phyloP scores from a whole-genome alignment of 2,329 filamentous ascomycete genomes.

The Monosporascus sp. region DNA sequence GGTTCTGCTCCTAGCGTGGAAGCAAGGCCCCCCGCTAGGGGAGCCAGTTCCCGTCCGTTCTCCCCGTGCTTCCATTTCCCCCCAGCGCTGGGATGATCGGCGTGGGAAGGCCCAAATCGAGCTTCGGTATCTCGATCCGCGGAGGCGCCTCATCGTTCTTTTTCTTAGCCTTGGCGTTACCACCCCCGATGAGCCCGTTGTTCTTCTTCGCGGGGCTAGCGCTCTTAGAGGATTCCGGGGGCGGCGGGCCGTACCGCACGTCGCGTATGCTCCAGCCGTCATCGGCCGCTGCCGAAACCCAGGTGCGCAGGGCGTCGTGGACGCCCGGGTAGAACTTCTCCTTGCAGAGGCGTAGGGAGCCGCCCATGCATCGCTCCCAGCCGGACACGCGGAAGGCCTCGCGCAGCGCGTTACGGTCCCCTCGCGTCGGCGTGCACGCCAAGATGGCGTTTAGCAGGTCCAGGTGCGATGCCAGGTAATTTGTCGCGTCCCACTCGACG shows the following conservation, averaged over 20 bases:
- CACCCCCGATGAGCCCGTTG: conserved; percentile 27
- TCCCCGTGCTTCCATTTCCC: conserved; percentile 2
- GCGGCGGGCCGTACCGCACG: conserved; percentile 68
- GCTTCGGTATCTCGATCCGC: conserved; percentile 56
- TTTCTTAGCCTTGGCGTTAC: conserved; percentile 23
- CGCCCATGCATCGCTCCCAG: conserved; percentile 86
- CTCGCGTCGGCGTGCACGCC: conserved; percentile 66
- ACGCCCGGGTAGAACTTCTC: conserved; percentile 95
- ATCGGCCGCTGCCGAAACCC: conserved; percentile 80
- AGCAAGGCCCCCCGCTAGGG: conserved; percentile 20
- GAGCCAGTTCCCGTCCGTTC: conserved; percentile 24
- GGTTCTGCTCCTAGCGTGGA: conserved; percentile 6
- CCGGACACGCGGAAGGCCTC: conserved; percentile 74
- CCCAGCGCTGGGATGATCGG: conserved; percentile 4
- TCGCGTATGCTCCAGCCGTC: conserved; percentile 83
- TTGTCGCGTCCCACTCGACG: conserved; percentile 98
- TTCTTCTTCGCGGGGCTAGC: conserved; percentile 42
- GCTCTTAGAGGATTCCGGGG: conserved; percentile 20
- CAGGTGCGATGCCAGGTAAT: conserved; percentile 88
- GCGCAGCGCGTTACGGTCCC: conserved; percentile 75
- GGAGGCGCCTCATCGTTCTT: conserved; percentile 50
- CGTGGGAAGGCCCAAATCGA: conserved; percentile 44
- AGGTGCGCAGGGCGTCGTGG: conserved; percentile 82
- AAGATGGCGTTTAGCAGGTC: conserved; percentile 90
- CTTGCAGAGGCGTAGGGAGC: conserved; percentile 83